Percentiles rank a stretch among this genome's conserved stretches.
These are phyloP conservation scores for Candida awuae DNA, from an alignment of 805 yeast genomes.

Conservation along the genomic window DNA sequence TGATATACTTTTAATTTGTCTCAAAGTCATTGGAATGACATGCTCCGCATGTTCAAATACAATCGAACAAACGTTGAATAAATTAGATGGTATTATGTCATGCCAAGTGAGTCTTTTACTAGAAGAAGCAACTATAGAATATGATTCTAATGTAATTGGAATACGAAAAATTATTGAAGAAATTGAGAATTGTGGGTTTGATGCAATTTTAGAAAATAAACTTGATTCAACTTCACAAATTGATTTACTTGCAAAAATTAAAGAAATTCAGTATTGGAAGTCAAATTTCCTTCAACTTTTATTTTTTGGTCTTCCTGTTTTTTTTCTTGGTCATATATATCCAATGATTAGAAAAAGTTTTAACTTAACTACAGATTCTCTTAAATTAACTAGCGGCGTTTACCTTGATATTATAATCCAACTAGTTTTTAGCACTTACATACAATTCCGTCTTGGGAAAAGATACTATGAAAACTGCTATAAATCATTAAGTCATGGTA, in stretches of 20 bases:
- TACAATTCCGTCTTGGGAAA: slow-evolving; percentile 61
- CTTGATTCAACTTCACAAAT: slow-evolving; percentile 64
- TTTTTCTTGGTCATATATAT: slow-evolving; percentile 40
- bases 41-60: slow-evolving; percentile 46
- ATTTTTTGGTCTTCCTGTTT: slow-evolving; percentile 55
- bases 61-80: slow-evolving; percentile 40
- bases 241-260: slow-evolving; percentile 53
- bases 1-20: slow-evolving; percentile 15
- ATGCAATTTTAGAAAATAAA: slow-evolving; percentile 39
- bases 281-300: slow-evolving; percentile 44
- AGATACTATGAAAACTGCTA: slow-evolving; percentile 59
- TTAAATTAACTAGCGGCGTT: slow-evolving; percentile 42
- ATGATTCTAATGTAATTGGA: slow-evolving; percentile 47
- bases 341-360: slow-evolving; percentile 31
- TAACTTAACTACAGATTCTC: slow-evolving; percentile 10
- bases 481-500: slow-evolving; percentile 57
- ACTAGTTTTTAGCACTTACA: slow-evolving; percentile 46
- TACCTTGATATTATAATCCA: slow-evolving; percentile 57
- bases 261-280: slow-evolving; percentile 71
- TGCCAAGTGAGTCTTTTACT: slow-evolving; percentile 46
- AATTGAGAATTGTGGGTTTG: slow-evolving; percentile 46
- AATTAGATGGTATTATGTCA: slow-evolving; percentile 38
- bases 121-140: slow-evolving; percentile 46
- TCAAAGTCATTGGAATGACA: slow-evolving; percentile 53
- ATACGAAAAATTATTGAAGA: slow-evolving; percentile 52